A percentile compares a stretch with the other conserved stretches of the same genome.
Conservation (phyloP, 495 filamentous ascomycete genomes). For the Aspergillus ostianus region DNA sequence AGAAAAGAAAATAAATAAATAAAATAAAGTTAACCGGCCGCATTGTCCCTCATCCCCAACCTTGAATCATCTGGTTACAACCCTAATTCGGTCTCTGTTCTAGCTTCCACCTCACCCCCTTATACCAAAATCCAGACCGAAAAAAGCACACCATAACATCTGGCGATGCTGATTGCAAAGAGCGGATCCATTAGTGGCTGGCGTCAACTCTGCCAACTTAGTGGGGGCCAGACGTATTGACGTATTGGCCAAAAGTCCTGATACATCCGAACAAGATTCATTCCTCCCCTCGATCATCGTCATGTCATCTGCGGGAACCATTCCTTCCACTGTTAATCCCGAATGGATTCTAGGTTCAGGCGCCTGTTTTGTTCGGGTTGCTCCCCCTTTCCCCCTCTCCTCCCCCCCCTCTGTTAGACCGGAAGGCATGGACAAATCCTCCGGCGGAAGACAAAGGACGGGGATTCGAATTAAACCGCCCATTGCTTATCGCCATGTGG, state of each 20-base stretch:
- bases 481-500: constrained; percentile 28
- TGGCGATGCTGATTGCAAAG: constrained; percentile 1
- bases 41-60: too few relatives aligned
- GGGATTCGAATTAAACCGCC: constrained; percentile 9
- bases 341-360: not conserved
- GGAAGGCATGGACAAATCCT: constrained; percentile 1
- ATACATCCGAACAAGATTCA: not conserved
- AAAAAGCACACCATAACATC: not conserved
- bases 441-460: constrained; percentile 2
- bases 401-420: not conserved
- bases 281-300: not conserved
- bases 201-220: constrained; percentile 10
- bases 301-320: constrained; percentile 3
- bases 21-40: not conserved
- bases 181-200: constrained; percentile 16
- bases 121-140: not conserved
- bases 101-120: not conserved
- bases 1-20: not conserved
- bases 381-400: not conserved
- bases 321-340: not conserved
- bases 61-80: not conserved
- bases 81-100: not conserved
- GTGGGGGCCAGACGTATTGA: constrained; percentile 16
- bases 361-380: not conserved
- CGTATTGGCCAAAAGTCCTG: constrained; percentile 1